Evolutionary conservation across 2,329 filamentous ascomycete species (phyloP).

Genomic region (Basipetospora chlamydospora): DNA sequence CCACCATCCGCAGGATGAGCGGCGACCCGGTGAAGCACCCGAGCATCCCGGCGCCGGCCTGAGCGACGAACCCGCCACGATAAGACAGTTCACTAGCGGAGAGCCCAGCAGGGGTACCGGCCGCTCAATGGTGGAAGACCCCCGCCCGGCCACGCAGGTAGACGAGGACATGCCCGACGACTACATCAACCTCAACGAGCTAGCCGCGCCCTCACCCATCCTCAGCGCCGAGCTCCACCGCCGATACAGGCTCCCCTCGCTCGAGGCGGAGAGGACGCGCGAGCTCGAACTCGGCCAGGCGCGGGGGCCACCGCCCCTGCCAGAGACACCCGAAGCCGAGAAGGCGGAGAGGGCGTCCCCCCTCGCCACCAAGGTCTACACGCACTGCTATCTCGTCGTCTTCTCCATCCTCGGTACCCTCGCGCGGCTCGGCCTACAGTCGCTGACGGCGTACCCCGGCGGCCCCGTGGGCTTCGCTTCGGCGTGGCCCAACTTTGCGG

Average conservation of each 20-base stretch:
- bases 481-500: slow-evolving; percentile 78
- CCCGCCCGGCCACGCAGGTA: neutral
- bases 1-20: too few relatives aligned
- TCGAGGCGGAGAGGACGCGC: neutral
- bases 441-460: slow-evolving; percentile 65
- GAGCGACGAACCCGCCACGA: too few relatives aligned
- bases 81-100: too few relatives aligned
- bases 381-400: slow-evolving; percentile 66
- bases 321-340: neutral
- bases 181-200: slow-evolving; percentile 29
- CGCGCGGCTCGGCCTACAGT: slow-evolving; percentile 65
- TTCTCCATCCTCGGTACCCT: slow-evolving; percentile 79
- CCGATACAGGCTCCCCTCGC: neutral
- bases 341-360: neutral
- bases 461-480: slow-evolving; percentile 60
- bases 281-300: too few relatives aligned
- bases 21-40: too few relatives aligned
- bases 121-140: too few relatives aligned
- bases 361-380: slow-evolving; percentile 39
- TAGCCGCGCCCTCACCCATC: slow-evolving; percentile 17
- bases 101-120: too few relatives aligned
- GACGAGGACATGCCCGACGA: slow-evolving; percentile 14
- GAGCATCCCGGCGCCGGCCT: too few relatives aligned
- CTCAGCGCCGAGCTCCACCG: neutral
- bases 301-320: too few relatives aligned